Conservation (phyloP, 2,329 filamentous ascomycete genomes). For the Botrytis fragariae region DNA sequence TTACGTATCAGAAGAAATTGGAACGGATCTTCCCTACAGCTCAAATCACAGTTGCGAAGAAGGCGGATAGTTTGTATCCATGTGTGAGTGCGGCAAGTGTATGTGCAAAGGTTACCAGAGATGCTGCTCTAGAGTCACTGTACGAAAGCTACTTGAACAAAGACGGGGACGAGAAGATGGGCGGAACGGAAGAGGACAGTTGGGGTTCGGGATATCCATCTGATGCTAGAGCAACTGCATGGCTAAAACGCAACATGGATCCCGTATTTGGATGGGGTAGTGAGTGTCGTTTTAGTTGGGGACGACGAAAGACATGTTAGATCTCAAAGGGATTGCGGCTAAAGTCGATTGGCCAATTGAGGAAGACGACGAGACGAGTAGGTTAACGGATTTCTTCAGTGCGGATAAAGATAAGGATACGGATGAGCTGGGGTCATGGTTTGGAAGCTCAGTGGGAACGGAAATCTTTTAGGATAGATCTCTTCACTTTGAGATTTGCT, state of each 20-base stretch:
- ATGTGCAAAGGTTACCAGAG: constrained; percentile 92
- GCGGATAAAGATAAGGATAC: constrained; percentile 38
- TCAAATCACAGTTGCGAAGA: constrained; percentile 76
- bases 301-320: constrained; percentile 86
- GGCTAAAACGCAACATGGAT: constrained; percentile 86
- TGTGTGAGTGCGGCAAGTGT: constrained; percentile 92
- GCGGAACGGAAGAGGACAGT: constrained; percentile 40
- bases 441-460: constrained; percentile 50
- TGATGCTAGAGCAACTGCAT: constrained; percentile 74
- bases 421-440: constrained; percentile 75
- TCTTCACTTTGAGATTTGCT: not conserved
- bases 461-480: constrained; percentile 34
- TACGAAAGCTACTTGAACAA: constrained; percentile 47
- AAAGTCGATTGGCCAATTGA: constrained; percentile 82
- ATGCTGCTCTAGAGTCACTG: constrained; percentile 80
- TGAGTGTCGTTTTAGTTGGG: constrained; percentile 94
- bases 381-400: constrained; percentile 74
- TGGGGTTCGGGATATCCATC: constrained; percentile 97
- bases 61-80: constrained; percentile 89
- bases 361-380: constrained; percentile 65
- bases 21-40: constrained; percentile 79
- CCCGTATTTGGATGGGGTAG: constrained; percentile 92
- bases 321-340: constrained; percentile 58
- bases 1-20: constrained; percentile 78
- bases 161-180: constrained; percentile 31